Percentiles rank a stretch among this genome's conserved stretches.
phyloP scores from a whole-genome alignment of 176 grass and related monocot genomes.

The Oryza meyeriana region DNA sequence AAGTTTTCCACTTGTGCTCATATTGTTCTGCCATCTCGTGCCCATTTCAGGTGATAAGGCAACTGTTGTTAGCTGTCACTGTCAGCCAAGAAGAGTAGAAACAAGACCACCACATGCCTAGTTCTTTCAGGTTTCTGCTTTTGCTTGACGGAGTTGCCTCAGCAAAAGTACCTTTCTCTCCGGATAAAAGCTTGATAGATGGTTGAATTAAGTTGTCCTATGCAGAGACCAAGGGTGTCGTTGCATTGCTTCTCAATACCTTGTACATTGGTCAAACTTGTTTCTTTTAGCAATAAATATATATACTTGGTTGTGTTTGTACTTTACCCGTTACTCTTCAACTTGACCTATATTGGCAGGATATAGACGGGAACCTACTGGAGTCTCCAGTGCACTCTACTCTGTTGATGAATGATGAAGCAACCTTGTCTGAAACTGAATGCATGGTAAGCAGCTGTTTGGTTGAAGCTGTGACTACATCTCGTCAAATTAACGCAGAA shows the following conservation, averaged over 20 bases:
- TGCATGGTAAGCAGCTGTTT: conserved; percentile 2
- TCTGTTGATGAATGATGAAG: neutral
- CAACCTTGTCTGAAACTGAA: neutral
- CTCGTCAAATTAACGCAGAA: neutral
- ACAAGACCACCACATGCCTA: conserved; percentile 11
- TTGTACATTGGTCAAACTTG: conserved; percentile 38
- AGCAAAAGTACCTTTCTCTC: neutral
- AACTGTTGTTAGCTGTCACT: conserved; percentile 29
- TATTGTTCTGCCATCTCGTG: conserved; percentile 5
- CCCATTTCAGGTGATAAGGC: conserved; percentile 25
- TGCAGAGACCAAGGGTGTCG: conserved; percentile 6
- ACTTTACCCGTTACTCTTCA: neutral
- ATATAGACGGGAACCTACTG: neutral
- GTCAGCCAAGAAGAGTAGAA: conserved; percentile 33
- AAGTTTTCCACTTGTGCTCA: conserved; percentile 7
- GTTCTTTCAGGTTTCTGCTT: neutral
- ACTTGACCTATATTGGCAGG: neutral
- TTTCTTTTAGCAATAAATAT: conserved; percentile 39
- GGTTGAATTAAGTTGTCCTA: conserved; percentile 33
- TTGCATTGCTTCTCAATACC: conserved; percentile 25
- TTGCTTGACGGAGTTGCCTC: conserved; percentile 9
- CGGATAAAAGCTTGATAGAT: conserved; percentile 22
- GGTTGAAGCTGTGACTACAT: neutral
- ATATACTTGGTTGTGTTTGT: conserved; percentile 3
- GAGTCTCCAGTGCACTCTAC: neutral